These are phyloP conservation scores for Vitrella brassicaformis DNA, from an alignment of 73 alveolate genomes.

Conservation along the genomic window DNA sequence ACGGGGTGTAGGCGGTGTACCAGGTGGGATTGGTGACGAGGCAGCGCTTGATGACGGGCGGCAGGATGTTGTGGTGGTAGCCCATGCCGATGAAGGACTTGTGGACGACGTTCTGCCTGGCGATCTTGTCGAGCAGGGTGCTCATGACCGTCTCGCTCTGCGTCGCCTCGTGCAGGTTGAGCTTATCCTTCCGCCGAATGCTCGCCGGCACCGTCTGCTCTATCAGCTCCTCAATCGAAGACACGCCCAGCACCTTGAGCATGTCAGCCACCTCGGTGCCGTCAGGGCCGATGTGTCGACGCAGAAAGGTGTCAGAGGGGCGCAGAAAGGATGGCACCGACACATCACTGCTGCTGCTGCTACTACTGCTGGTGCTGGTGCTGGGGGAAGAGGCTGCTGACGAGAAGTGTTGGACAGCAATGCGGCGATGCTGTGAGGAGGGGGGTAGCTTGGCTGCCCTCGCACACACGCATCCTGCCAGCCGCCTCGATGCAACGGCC, in stretches of 20 bases:
- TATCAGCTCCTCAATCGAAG: neutral
- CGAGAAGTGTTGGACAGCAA: no score
- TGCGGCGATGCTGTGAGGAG: no score
- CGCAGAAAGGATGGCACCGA: no score
- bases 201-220: neutral
- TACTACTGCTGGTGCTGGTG: no score
- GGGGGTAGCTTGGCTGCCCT: no score
- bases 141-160: neutral
- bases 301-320: neutral
- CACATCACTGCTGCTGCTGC: no score
- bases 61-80: constrained; percentile 47
- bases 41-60: constrained; percentile 25
- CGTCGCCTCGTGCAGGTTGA: neutral
- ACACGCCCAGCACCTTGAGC: neutral
- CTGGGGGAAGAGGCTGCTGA: no score
- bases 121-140: neutral
- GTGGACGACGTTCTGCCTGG: constrained; percentile 51
- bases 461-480: no score
- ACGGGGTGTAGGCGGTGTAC: constrained; percentile 90
- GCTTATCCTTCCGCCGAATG: neutral
- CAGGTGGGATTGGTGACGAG: no score
- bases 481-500: no score
- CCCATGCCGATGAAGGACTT: constrained; percentile 71
- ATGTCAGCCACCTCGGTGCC: neutral
- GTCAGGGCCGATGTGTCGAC: neutral